phyloP scores from a whole-genome alignment of 2,329 filamentous ascomycete genomes.

The Ophiostoma pallidulum region DNA sequence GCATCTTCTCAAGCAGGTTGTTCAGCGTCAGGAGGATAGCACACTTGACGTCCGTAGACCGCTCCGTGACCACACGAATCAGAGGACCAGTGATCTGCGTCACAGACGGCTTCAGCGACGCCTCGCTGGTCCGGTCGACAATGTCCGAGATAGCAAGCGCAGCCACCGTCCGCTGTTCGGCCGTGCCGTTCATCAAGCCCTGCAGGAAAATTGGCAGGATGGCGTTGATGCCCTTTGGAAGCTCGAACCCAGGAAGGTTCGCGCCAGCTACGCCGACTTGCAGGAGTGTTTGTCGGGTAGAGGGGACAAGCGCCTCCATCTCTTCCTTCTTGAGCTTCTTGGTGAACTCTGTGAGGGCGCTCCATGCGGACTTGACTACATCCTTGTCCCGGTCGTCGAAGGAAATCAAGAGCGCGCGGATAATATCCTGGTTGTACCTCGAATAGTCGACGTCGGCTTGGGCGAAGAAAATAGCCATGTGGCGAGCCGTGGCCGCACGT shows the following conservation, averaged over 20 bases:
- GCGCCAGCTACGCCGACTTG: constrained; percentile 82
- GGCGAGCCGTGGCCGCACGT: constrained; percentile 66
- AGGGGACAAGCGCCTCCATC: constrained; percentile 86
- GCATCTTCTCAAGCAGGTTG: constrained; percentile 93
- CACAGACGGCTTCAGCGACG: constrained; percentile 85
- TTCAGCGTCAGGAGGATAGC: constrained; percentile 91
- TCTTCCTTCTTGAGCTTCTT: constrained; percentile 90
- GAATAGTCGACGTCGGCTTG: constrained; percentile 80
- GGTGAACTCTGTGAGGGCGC: constrained; percentile 76
- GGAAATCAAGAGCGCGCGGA: constrained; percentile 78
- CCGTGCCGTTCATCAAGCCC: constrained; percentile 90
- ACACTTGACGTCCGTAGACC: constrained; percentile 90
- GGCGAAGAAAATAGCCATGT: constrained; percentile 80
- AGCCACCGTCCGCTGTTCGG: constrained; percentile 84
- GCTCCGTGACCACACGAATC: constrained; percentile 94
- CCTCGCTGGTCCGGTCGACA: constrained; percentile 81
- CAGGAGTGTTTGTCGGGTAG: constrained; percentile 75
- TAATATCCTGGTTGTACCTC: constrained; percentile 90
- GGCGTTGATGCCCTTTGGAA: constrained; percentile 95
- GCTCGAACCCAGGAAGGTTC: constrained; percentile 75
- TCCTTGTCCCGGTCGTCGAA: constrained; percentile 79
- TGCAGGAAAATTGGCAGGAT: constrained; percentile 95
- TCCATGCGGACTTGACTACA: constrained; percentile 85
- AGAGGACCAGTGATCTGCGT: constrained; percentile 96
- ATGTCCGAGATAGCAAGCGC: constrained; percentile 93